Base-by-base conservation (phyloP, 257 asterid species). In the Voacanga thouarsii region DNA sequence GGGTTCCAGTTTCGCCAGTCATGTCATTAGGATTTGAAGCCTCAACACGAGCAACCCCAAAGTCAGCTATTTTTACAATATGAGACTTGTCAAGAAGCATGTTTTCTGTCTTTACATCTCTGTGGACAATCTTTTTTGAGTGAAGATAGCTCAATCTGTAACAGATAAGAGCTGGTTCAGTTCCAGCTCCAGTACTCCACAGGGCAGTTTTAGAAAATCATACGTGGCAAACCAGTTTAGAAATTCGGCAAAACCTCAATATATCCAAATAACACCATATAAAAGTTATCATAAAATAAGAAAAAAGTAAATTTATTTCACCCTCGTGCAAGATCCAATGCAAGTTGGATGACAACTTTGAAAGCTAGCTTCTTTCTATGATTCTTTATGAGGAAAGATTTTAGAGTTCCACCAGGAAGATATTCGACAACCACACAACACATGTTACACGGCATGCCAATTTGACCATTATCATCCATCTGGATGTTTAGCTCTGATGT, bases 1-100 rank as follows among this genome's bases (percentile, higher is more conserved):
- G 96, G 55, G 98, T 94, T 50, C 97, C 97, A 19, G 98, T 94
- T 82, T 92, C 98, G 1, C 98, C 98, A 19, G 98, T 94, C 98
- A 94, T 94, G 75, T 94, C 97, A 79, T 90, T 88, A 28, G 97
- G 98, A 83, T 94, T 90, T 60, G 92, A 85, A 64, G 98, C 97
- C 84, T 94, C 97, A 19, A 90, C 91, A 60, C 98, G 97, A 3
- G 97, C 98, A 84, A 94, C 98, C 45, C 97, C 98, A 85, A 94
- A 94, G 84, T 94, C 97, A 37, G 97, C 97, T 72, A 94, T 87
- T 83, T 94, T 94, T 26, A 91, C 83, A 1, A 91, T 89, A 64
- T 91, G 89, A 24, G 75, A 83, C 84, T 82, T 89, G 90, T 93
- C 96, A 57, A 91, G 92, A 71, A 93, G 92, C 98, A 93, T 89